Evolutionary conservation across 2,329 filamentous ascomycete genomes (phyloP).

Genomic region (Cadophora sp.): DNA sequence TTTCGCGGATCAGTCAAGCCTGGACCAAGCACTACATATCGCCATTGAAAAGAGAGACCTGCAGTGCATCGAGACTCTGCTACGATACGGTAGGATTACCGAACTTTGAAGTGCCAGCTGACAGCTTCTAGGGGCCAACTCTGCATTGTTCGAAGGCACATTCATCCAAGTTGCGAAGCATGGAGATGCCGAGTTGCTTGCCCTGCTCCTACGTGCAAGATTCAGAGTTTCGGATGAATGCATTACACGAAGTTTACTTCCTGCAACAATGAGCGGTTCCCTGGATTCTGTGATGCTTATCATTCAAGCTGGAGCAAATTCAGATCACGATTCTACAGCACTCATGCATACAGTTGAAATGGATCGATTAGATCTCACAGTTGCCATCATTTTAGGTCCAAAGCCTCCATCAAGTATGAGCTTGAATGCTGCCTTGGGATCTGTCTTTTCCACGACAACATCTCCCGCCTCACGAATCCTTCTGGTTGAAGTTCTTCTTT

Average conservation of each 20-base stretch:
- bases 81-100: constrained; percentile 30
- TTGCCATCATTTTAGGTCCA: constrained; percentile 61
- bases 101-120: neutral
- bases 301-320: constrained; percentile 51
- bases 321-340: constrained; percentile 57
- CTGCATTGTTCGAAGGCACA: constrained; percentile 12
- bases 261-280: constrained; percentile 21
- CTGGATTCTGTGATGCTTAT: constrained; percentile 19
- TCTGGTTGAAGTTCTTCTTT: constrained; percentile 62
- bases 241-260: constrained; percentile 26
- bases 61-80: constrained; percentile 22
- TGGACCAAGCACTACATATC: constrained; percentile 29
- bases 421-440: constrained; percentile 58
- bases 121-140: constrained; percentile 27
- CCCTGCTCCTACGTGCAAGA: constrained; percentile 28
- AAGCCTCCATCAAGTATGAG: constrained; percentile 57
- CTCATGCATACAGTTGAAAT: constrained; percentile 57
- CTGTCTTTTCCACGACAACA: constrained; percentile 54
- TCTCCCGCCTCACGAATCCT: constrained; percentile 52
- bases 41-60: constrained; percentile 27
- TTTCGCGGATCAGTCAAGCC: constrained; percentile 28
- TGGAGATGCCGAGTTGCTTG: constrained; percentile 26
- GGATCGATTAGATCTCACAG: constrained; percentile 59
- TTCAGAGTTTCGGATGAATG: constrained; percentile 24
- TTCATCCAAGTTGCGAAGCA: constrained; percentile 21